These are phyloP conservation scores for Globisporangium cystogenes DNA, from an alignment of 352 stramenopile species.

Conservation along the genomic window DNA sequence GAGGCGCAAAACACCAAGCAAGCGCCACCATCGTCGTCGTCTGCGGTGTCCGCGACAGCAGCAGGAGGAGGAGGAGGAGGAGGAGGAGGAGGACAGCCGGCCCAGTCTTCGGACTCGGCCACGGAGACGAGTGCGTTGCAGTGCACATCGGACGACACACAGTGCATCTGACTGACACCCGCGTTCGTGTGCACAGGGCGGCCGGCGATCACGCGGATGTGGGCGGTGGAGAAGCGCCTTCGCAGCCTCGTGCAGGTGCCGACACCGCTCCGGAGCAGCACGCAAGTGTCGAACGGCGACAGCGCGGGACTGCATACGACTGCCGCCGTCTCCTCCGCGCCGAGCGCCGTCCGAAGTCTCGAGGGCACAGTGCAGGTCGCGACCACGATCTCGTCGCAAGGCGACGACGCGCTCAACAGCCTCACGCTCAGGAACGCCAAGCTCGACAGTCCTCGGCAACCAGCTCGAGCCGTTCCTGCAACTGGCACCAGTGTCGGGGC, in stretches of 20 bases:
- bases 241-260: slow-evolving; percentile 39
- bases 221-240: slow-evolving; percentile 53
- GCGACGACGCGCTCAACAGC: slow-evolving; percentile 8
- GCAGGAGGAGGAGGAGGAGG: too few relatives aligned
- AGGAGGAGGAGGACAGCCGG: too few relatives aligned
- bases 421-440: slow-evolving; percentile 4
- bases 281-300: not conserved
- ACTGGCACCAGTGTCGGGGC: too few relatives aligned
- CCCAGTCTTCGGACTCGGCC: too few relatives aligned
- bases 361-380: slow-evolving; percentile 1
- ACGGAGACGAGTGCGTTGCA: too few relatives aligned
- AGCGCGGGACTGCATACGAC: not conserved
- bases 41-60: too few relatives aligned
- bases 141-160: too few relatives aligned
- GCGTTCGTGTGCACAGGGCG: slow-evolving; percentile 4
- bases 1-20: slow-evolving; percentile 54
- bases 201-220: slow-evolving; percentile 32
- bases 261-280: slow-evolving; percentile 22
- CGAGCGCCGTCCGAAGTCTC: slow-evolving; percentile 3
- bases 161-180: too few relatives aligned
- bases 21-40: not conserved
- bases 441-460: slow-evolving; percentile 6
- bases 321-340: slow-evolving; percentile 7
- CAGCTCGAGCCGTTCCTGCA: not conserved
- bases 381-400: not conserved